Conservation (phyloP, 2,329 filamentous ascomycete species). For the Orbilia oligospora region DNA sequence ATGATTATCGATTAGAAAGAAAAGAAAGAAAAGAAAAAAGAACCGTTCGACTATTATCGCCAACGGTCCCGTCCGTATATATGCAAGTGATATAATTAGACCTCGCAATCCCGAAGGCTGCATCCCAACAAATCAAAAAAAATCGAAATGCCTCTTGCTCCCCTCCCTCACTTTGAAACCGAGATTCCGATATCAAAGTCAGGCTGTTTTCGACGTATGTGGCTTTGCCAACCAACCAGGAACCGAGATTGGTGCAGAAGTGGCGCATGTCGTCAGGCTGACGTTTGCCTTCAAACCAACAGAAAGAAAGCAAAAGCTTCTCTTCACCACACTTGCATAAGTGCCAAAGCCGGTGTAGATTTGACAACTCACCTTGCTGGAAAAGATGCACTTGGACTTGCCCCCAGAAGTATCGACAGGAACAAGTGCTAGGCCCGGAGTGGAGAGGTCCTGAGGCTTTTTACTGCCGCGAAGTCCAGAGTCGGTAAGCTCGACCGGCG, state of each 20-base stretch:
- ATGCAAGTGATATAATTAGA: slow-evolving; percentile 28
- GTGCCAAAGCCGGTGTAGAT: slow-evolving; percentile 24
- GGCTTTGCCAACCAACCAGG: slow-evolving; percentile 51
- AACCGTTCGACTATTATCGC: slow-evolving; percentile 4
- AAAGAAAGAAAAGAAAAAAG: neutral
- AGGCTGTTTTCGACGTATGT: slow-evolving; percentile 13
- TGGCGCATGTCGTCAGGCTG: slow-evolving; percentile 59
- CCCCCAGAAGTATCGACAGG: slow-evolving; percentile 55
- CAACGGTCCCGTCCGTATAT: neutral
- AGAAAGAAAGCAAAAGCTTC: slow-evolving; percentile 12
- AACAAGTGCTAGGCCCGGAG: slow-evolving; percentile 44
- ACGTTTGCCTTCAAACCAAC: slow-evolving; percentile 37
- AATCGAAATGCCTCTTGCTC: slow-evolving; percentile 1
- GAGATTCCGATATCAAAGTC: slow-evolving; percentile 34
- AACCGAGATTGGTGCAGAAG: neutral
- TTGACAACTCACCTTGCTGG: slow-evolving; percentile 61
- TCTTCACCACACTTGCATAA: slow-evolving; percentile 28
- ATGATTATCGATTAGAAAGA: neutral
- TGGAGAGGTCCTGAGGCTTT: slow-evolving; percentile 56
- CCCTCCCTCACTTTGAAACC: neutral
- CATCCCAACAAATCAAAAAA: slow-evolving; percentile 28
- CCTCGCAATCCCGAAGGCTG: slow-evolving; percentile 16
- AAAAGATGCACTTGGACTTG: slow-evolving; percentile 53
- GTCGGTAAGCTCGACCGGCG: slow-evolving; percentile 23
- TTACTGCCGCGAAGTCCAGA: slow-evolving; percentile 33